Base-by-base conservation (phyloP, 2,329 filamentous ascomycete species). In the Alternaria arbusti region DNA sequence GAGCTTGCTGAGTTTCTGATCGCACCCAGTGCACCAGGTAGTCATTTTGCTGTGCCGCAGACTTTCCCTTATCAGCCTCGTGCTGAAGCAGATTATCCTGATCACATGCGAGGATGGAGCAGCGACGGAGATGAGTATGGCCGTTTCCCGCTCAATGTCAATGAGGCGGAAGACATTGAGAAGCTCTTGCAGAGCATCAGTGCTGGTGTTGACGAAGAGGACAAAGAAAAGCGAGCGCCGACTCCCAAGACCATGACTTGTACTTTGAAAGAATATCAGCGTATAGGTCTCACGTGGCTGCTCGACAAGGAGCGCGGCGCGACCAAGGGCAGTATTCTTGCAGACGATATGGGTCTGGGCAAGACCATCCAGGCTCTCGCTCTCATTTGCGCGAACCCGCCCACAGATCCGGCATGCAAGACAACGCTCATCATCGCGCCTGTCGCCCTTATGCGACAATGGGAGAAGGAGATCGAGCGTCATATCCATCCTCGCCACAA, bases 391-490 rank as follows among this genome's bases (percentile, higher is more conserved):
- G 86, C 87, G 6, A 86, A 89, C 6, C 89, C 86, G n/a, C 88
- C 91, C 0, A 78, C 82, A 0, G 84, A 90, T 64, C 80, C 81
- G n/a, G 77, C 81, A 64, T 83, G 81, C 60, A 88, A 92, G 83
- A 94, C 93, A 0, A 96, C 90, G n/a, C 82, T 97, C 23, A 93
- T 97, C 51, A 85, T 97, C 51, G 92, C 90, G 0, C 93, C 93
- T 0, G 88, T 96, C 11, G 90, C 92, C 4, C 82, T 97, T 15
- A 87, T 96, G 77, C 87, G 89, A 15, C 94, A 97, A 76, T 97
- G 94, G 94, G 89, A 92, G 72, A 86, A 89, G 51, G 94, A 97
- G 78, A 92, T 97, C 50, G 78, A 84, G 61, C 86, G 85, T 40
- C 94, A 94, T 78, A 80, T 96, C 36, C 89, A 89, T 0, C 80